These are phyloP conservation scores for Candida corydali DNA, from an alignment of 805 yeast species.

Conservation along the genomic window DNA sequence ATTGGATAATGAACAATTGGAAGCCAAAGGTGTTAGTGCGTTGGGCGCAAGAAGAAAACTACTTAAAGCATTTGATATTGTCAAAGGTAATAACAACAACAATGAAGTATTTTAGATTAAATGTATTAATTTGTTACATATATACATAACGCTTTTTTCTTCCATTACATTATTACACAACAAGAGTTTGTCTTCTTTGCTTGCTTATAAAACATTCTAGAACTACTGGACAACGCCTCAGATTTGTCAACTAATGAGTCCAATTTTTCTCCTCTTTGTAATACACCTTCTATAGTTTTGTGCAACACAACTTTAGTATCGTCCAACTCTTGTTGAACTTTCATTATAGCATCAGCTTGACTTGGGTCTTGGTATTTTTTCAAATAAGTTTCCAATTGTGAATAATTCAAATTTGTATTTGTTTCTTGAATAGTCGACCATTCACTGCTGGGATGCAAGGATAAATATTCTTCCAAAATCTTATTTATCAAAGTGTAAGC, in stretches of 20 bases:
- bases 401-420: constrained; percentile 45
- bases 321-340: constrained; percentile 95
- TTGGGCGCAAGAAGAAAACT: constrained; percentile 94
- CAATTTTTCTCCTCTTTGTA: constrained; percentile 94
- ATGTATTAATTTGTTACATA: no score
- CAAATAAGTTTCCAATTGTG: constrained; percentile 64
- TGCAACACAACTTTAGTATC: constrained; percentile 96
- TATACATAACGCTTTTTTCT: no score
- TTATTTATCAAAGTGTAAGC: constrained; percentile 92
- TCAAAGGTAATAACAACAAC: no score
- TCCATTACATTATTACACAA: constrained; percentile 72
- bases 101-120: no score
- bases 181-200: constrained; percentile 91
- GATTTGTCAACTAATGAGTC: constrained; percentile 94
- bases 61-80: constrained; percentile 85
- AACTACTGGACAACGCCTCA: constrained; percentile 82
- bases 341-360: constrained; percentile 95
- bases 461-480: constrained; percentile 82
- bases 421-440: constrained; percentile 55
- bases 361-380: constrained; percentile 91
- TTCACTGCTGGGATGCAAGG: constrained; percentile 70
- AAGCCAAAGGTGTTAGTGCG: constrained; percentile 81
- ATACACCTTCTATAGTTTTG: constrained; percentile 89
- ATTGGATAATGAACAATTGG: constrained; percentile 64
- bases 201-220: constrained; percentile 93